phyloP scores from a whole-genome alignment of 202 grass and related monocot species.

The Zoysia matrella region DNA sequence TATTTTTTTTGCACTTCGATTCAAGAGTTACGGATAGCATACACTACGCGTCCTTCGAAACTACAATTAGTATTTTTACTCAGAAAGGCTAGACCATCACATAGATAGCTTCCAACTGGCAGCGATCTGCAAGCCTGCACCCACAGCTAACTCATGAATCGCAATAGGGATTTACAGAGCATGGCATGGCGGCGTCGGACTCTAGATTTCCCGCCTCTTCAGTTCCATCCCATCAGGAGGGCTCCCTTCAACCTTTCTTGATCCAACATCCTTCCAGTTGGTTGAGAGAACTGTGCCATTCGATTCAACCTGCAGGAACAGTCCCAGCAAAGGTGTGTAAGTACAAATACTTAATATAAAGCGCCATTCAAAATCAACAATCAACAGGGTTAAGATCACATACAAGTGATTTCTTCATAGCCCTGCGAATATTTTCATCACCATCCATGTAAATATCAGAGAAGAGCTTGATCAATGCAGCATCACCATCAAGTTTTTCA shows the following conservation, averaged over 20 bases:
- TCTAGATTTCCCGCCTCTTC: constrained; percentile 87
- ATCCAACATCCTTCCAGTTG: constrained; percentile 92
- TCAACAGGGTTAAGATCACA: constrained; percentile 11
- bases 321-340: not conserved
- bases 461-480: no score
- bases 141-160: constrained; percentile 25
- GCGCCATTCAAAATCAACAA: not conserved
- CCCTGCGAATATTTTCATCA: no score
- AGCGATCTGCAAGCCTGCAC: constrained; percentile 25
- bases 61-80: constrained; percentile 30
- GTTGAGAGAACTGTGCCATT: constrained; percentile 97
- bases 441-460: no score
- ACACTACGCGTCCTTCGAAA: constrained; percentile 23
- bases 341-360: constrained; percentile 9
- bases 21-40: constrained; percentile 3
- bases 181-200: constrained; percentile 16
- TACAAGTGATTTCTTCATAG: constrained; percentile 79
- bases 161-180: constrained; percentile 47
- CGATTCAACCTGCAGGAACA: constrained; percentile 78
- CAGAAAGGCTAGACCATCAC: constrained; percentile 28
- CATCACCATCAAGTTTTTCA: no score
- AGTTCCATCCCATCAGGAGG: constrained; percentile 96
- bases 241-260: constrained; percentile 80
- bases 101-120: constrained; percentile 42
- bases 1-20: no score